phyloP scores from a whole-genome alignment of 1,284 basidiomycete genomes.

The Heterobasidion parviporum region DNA sequence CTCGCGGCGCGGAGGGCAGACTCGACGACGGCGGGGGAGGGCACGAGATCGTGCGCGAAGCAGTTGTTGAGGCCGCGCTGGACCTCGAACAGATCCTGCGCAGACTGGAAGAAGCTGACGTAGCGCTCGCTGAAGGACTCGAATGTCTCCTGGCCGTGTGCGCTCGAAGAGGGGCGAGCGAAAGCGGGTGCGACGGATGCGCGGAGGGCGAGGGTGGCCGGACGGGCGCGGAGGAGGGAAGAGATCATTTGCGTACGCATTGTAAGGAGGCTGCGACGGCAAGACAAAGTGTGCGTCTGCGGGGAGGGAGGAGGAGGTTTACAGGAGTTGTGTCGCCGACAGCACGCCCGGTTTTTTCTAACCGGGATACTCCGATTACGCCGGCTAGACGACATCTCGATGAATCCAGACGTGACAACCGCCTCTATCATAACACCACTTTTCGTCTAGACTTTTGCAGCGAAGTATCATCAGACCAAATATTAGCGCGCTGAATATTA shows the following conservation, averaged over 20 bases:
- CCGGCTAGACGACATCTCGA: background rate
- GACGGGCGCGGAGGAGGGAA: conserved; percentile 49
- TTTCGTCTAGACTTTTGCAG: background rate
- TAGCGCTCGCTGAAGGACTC: conserved; percentile 93
- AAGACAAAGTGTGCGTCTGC: conserved; percentile 6
- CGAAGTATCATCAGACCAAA: too few species aligned
- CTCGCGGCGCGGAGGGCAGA: conserved; percentile 85
- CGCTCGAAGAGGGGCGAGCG: conserved; percentile 38
- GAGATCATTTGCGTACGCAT: conserved; percentile 32
- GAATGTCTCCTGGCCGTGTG: conserved; percentile 84
- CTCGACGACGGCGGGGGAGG: conserved; percentile 83
- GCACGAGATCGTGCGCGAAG: conserved; percentile 97
- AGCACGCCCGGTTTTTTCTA: conserved; percentile 5
- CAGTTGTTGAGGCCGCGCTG: conserved; percentile 99
- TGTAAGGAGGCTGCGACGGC: background rate
- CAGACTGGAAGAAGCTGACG: conserved; percentile 86
- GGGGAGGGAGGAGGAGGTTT: conserved; percentile 23
- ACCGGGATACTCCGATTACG: background rate
- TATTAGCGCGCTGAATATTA: too few species aligned
- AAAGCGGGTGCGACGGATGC: conserved; percentile 26
- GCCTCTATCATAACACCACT: background rate
- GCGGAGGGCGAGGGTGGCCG: conserved; percentile 16
- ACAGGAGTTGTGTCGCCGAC: background rate
- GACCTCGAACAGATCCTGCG: conserved; percentile 94
- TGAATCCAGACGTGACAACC: background rate